Base-by-base conservation (phyloP, 805 yeast genomes). In the Ogataea trehaloabstinens region DNA sequence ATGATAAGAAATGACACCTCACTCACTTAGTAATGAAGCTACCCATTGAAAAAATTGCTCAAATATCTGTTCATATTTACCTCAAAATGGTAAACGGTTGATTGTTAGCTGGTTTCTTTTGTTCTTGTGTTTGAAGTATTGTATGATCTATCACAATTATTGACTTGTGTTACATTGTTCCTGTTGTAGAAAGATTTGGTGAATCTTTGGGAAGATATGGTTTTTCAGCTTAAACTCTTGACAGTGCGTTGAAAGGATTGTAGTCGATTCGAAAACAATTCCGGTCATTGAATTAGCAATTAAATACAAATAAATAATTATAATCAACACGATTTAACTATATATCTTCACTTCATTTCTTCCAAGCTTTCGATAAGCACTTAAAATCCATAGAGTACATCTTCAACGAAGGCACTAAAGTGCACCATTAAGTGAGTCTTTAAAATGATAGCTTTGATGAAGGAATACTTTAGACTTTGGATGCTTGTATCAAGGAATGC, bases 1-100 rank as follows among this genome's bases (percentile, higher is more conserved):
- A 16, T 28, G 31, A 28, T 28, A 28, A 28, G 31, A 28, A 28
- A 28, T 28, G 31, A 28, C 31, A 28, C 31, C 31, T 28, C 13
- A 28, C 31, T 28, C 31, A 28, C 31, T 28, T 28, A 28, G 31
- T 28, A 28, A n/a, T 28, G 18, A n/a, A 22, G 25, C 25, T 22
- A 12, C 25, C 12, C 25, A 22, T 22, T 22, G 25, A 22, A 12
- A 22, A 12, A 22, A 22, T 22, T 22, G 25, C 25, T 8, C 25
- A 22, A 8, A 22, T n/a, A 22, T 22, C 25, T 22, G 30, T 27
- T 27, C 13, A 27, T 16, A 7, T 27, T 27, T 27, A 16, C 17
- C 17, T 27, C 30, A 27, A 27, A 27, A 27, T 27, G 30, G 30
- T n/a, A 27, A 27, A 27, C 15, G 15, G 6, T 27, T 27, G 30